Evolutionary conservation across 345 rosid species (phyloP).

Genomic region (Alliaria petiolata): DNA sequence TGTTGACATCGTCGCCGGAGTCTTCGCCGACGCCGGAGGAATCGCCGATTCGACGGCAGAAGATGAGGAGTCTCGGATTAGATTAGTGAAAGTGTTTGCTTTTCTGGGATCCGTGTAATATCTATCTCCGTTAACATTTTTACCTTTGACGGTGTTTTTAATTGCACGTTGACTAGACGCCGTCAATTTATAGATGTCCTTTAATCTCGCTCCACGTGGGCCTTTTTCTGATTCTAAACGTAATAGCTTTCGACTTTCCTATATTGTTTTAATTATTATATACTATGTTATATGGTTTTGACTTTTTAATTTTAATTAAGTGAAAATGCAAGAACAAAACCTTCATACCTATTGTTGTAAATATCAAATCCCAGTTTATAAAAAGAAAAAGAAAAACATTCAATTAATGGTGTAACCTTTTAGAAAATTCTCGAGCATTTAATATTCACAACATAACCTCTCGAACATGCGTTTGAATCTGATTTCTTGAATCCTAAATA

Average conservation of each 20-base stretch:
- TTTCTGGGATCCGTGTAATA: slow-evolving; percentile 25
- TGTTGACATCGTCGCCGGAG: slow-evolving; percentile 15
- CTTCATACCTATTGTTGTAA: not conserved
- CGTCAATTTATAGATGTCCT: slow-evolving; percentile 30
- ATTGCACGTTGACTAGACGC: slow-evolving; percentile 33
- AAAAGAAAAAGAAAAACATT: not conserved
- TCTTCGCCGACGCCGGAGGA: slow-evolving; percentile 14
- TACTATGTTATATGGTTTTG: not conserved
- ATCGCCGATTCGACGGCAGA: slow-evolving; percentile 29
- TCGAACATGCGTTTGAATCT: not conserved
- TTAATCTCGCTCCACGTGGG: slow-evolving; percentile 25
- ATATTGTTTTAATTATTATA: not conserved
- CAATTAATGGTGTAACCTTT: not conserved
- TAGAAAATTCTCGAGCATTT: too few relatives aligned
- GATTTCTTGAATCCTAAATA: not conserved
- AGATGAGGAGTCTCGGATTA: slow-evolving; percentile 33
- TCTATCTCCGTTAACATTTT: slow-evolving; percentile 34
- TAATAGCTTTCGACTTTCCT: not conserved
- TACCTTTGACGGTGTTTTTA: slow-evolving; percentile 29
- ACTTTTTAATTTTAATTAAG: not conserved
- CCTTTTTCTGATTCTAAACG: not conserved
- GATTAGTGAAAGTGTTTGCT: slow-evolving; percentile 24
- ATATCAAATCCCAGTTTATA: not conserved
- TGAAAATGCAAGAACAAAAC: not conserved
- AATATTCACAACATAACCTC: not conserved